Evolutionary conservation across 1,284 basidiomycete genomes (phyloP).

Genomic region (Marasmius sp.): DNA sequence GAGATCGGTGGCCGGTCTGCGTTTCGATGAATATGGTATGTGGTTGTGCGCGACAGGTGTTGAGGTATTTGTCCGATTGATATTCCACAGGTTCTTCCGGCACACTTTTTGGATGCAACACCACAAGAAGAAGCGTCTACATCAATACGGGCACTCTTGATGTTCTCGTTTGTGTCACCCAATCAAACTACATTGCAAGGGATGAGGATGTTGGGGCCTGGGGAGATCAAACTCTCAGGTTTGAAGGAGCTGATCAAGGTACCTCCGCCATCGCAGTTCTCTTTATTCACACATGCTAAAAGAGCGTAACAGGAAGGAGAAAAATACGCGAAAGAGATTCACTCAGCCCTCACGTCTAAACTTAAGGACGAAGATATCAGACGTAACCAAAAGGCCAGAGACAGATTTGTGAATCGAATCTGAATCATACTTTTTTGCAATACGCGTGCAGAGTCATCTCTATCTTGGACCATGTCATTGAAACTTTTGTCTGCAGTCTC

Average conservation of each 20-base stretch:
- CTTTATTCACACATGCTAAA: neutral
- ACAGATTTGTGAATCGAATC: conserved; percentile 9
- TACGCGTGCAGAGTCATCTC: neutral
- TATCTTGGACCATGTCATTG: no score
- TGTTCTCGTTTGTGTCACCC: conserved; percentile 55
- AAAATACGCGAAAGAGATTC: conserved; percentile 9
- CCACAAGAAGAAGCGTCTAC: conserved; percentile 62
- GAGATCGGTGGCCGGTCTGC: conserved; percentile 69
- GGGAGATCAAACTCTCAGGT: conserved; percentile 46
- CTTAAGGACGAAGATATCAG: conserved; percentile 10
- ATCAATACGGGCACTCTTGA: conserved; percentile 54
- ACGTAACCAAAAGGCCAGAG: conserved; percentile 14
- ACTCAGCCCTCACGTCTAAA: conserved; percentile 10
- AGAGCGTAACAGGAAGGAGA: conserved; percentile 5
- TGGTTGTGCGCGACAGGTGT: conserved; percentile 12
- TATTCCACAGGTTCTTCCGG: conserved; percentile 43
- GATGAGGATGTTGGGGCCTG: conserved; percentile 60
- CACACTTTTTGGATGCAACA: conserved; percentile 71
- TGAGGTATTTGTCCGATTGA: neutral
- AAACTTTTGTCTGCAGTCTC: no score
- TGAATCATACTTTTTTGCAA: neutral
- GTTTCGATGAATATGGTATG: conserved; percentile 74
- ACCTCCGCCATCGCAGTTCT: conserved; percentile 5
- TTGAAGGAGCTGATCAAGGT: conserved; percentile 57
- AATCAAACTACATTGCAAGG: conserved; percentile 48